These are phyloP conservation scores for Fraxinus latifolia DNA, from an alignment of 305 asterid genomes.

Conservation along the genomic window DNA sequence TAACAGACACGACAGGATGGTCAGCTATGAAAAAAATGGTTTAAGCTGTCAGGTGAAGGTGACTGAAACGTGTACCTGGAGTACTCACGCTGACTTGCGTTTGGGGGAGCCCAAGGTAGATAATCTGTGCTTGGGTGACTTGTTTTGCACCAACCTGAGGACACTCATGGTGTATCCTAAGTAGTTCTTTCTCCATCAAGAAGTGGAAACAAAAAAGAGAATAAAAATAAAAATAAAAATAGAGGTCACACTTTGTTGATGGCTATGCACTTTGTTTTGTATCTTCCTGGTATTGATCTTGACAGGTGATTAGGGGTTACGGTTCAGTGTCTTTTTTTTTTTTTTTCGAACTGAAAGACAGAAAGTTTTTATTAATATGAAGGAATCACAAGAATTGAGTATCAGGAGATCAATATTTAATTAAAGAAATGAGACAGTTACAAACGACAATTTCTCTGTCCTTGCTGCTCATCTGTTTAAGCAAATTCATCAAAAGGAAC, in stretches of 20 bases:
- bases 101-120: not conserved
- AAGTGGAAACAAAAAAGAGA: not conserved
- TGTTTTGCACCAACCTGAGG: not conserved
- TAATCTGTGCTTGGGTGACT: not conserved
- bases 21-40: not conserved
- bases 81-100: not conserved
- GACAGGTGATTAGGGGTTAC: not conserved
- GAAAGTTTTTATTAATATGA: not conserved
- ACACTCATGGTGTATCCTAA: not conserved
- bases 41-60: not conserved
- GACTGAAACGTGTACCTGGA: not conserved
- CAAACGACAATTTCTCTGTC: not conserved
- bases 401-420: not conserved
- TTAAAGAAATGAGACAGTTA: not conserved
- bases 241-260: not conserved
- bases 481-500: not conserved
- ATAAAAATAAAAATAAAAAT: not conserved
- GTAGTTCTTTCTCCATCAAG: not conserved
- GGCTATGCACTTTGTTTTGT: not conserved
- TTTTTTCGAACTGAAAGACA: not conserved
- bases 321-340: not conserved
- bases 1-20: not conserved
- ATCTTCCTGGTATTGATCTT: not conserved
- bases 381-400: not conserved
- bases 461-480: not conserved